A percentile compares a stretch with the other conserved stretches of the same genome.
These are phyloP conservation scores for Debaryomycetaceae sp. DNA, from an alignment of 1,139 yeast species.

Conservation along the genomic window DNA sequence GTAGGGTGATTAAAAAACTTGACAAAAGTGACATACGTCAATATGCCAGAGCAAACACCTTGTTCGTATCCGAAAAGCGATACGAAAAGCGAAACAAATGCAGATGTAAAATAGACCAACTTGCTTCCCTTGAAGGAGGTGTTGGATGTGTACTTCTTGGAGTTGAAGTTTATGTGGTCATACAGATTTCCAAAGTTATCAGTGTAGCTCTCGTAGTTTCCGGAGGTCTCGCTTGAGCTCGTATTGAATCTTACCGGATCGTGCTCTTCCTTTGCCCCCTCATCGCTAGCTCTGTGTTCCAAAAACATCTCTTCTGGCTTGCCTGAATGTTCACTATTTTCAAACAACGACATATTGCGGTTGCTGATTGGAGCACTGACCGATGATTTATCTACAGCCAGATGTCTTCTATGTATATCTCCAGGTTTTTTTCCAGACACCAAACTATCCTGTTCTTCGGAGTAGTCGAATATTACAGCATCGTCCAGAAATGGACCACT, in stretches of 20 bases:
- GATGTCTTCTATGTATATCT: constrained; percentile 2
- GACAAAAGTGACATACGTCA: constrained; percentile 44
- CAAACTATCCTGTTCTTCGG: constrained; percentile 4
- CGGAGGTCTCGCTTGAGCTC: constrained; percentile 1
- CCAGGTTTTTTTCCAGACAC: neutral
- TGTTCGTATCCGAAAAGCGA: constrained; percentile 88
- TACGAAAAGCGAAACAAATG: constrained; percentile 80
- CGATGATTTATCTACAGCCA: neutral
- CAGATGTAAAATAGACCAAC: constrained; percentile 70
- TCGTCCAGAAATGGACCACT: constrained; percentile 4
- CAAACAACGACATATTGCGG: neutral
- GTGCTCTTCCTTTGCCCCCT: constrained; percentile 6
- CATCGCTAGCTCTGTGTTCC: constrained; percentile 6
- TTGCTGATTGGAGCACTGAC: constrained; percentile 3
- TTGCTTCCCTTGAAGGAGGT: constrained; percentile 37
- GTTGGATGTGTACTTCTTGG: constrained; percentile 29
- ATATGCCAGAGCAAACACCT: constrained; percentile 83
- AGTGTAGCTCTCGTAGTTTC: constrained; percentile 2
- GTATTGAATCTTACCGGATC: constrained; percentile 9
- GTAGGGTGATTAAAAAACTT: constrained; percentile 43
- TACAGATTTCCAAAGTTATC: constrained; percentile 39
- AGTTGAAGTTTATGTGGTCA: constrained; percentile 36
- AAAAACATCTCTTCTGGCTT: constrained; percentile 4
- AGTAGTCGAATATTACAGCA: constrained; percentile 1
- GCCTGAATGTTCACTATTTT: constrained; percentile 2